Evolutionary conservation across 495 filamentous ascomycete genomes (phyloP), one percentile per base, ranked within the genome.

Genomic region (Hypoxylon subgilvum): DNA sequence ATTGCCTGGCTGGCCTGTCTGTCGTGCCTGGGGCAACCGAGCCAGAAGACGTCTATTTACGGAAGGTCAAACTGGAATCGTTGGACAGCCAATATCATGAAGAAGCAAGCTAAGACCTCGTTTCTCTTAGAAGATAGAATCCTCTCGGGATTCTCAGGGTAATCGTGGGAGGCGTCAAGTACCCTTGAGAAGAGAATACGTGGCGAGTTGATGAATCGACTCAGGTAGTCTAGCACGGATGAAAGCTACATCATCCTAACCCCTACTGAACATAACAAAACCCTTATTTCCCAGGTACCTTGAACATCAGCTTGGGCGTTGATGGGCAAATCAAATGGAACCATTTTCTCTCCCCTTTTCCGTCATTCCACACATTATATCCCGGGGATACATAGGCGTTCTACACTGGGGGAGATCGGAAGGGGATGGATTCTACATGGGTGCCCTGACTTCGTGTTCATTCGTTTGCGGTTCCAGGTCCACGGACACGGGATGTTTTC

Each of bases 381-480:
- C 52, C 47, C 34, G 19, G 47, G 38, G 41, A 41, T 52, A 50
- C 46, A 62, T n/a, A 46, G 59, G 59, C 59, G 59, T 63, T 63
- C 8, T 25, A 46, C 25, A 56, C 6, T 44, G 44, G 48, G 42
- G 14, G 32, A 39, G 42, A n/a, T n/a, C 28, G 27, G 46, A 35
- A 41, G 52, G 12, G 13, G 19, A 34, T 38, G 44, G 17, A 17
- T 38, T 18, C 32, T 16, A 31, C 40, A 47, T 56, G 28, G 45
- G 50, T 17, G 25, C 14, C 2, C 18, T 6, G 21, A 19, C 45
- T 50, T 19, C 13, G 21, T 39, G 28, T 36, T 46, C 22, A 28
- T 38, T 31, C 31, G 30, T 47, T 22, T 56, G 5, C 9, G 34
- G 34, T 18, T 38, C n/a, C 3, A 18, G 13, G 34, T 25, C 39